Conservation (phyloP, 75 land plant species). For the Picea glauca region DNA sequence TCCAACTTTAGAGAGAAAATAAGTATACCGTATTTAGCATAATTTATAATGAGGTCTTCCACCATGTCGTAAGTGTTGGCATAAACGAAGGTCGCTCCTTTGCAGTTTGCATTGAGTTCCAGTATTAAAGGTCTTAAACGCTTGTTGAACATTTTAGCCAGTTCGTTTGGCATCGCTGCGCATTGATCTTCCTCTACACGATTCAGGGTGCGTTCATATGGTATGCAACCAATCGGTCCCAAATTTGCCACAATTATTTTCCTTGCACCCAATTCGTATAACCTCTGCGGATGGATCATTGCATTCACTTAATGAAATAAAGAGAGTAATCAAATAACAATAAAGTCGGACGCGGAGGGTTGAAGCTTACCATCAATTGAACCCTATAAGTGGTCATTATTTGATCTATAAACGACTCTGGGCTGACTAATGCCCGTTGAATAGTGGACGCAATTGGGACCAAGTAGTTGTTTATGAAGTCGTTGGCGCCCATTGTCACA, state of each 20-base stretch:
- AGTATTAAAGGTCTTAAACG: background rate
- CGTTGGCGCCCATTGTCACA: conserved; percentile 35
- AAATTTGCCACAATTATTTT: conserved; percentile 21
- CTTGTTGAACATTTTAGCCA: conserved; percentile 16
- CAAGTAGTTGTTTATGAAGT: conserved; percentile 44
- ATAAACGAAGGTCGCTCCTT: conserved; percentile 15
- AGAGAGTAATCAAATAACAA: background rate
- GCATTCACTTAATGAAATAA: too few relatives aligned
- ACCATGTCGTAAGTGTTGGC: conserved; percentile 25
- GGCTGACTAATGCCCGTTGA: background rate
- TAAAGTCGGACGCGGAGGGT: background rate
- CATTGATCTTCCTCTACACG: conserved; percentile 6
- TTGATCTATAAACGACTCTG: background rate
- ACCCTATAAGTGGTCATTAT: background rate
- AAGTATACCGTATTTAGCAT: background rate
- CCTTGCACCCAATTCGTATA: conserved; percentile 20
- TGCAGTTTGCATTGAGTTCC: conserved; percentile 18
- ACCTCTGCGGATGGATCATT: conserved; percentile 1
- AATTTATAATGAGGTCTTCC: conserved; percentile 11
- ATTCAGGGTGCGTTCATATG: conserved; percentile 20
- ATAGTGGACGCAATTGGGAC: conserved; percentile 19
- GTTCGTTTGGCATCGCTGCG: conserved; percentile 1
- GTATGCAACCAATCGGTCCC: conserved; percentile 31
- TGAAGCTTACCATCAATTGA: conserved; percentile 8
- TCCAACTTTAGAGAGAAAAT: too few relatives aligned